Base-by-base conservation (phyloP, 2,329 filamentous ascomycete species). In the Elsinoe necatrix region DNA sequence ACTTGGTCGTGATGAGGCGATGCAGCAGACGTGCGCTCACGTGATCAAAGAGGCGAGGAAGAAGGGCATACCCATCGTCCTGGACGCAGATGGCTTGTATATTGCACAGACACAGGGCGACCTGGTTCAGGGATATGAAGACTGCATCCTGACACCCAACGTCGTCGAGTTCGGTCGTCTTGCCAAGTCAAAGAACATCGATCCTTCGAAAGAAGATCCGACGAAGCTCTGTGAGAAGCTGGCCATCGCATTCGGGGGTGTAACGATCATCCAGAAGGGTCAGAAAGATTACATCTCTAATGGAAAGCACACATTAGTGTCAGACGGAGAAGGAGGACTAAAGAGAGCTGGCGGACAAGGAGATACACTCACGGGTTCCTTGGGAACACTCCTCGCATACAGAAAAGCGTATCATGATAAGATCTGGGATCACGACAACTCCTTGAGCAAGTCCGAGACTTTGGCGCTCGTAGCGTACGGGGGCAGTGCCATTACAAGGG, bases 201-300 rank as follows among this genome's bases (percentile, higher is more conserved):
- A 89, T 59, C 76, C 80, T 0, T 68, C 73, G 4, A 63, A 62
- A 23, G 75, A 75, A 39, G 75, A 78, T 56, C 76, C 77, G 43
- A 72, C 74, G 7, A 77, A 79, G 63, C 81, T 90, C 9, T 86
- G 83, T 64, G 75, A 68, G 75, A 85, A 80, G 74, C 74, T 98
- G 39, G 84, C 90, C 0, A 80, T 78, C 58, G 86, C 84, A 0
- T 80, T 97, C 47, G 89, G 86, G 1, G 93, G 93, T 1, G 89
- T 96, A 27, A 95, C 89, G 0, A 84, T 98, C 56, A 80, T 97
- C 43, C 88, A 96, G 70, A 98, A 98, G 75, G 93, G 93, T 1
- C 69, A 72, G 1, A 82, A 82, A 60, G 93, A 98, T 71, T 83
- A 86, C 62, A 88, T 98, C 59, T 89, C 85, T 2, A 87, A 95